Conservation (phyloP, 805 yeast species). For the Teunomyces pallodes region DNA sequence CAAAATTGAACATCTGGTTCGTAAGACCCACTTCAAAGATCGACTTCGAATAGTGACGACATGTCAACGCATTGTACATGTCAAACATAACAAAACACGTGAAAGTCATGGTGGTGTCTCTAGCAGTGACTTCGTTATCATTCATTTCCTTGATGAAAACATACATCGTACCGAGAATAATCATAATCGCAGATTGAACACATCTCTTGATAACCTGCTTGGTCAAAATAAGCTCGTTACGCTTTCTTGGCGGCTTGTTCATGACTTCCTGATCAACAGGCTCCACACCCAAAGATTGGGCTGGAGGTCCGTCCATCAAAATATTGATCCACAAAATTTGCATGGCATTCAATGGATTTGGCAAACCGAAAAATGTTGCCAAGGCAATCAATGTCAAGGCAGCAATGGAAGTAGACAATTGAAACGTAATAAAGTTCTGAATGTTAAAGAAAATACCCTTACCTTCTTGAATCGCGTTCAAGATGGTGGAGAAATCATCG, state of each 20-base stretch:
- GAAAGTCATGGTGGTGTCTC: slow-evolving; percentile 99
- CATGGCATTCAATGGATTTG: slow-evolving; percentile 96
- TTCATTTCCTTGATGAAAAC: slow-evolving; percentile 86
- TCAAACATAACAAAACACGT: slow-evolving; percentile 95
- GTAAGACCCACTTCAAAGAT: slow-evolving; percentile 76
- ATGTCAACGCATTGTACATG: slow-evolving; percentile 93
- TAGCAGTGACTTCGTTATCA: slow-evolving; percentile 76
- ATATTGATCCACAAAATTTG: slow-evolving; percentile 97
- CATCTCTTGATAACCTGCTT: slow-evolving; percentile 65
- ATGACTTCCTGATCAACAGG: slow-evolving; percentile 95
- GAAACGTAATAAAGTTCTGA: slow-evolving; percentile 92
- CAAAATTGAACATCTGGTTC: slow-evolving; percentile 89
- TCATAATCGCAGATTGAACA: slow-evolving; percentile 70
- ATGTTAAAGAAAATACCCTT: slow-evolving; percentile 95
- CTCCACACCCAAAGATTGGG: slow-evolving; percentile 95
- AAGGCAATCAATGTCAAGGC: slow-evolving; percentile 87
- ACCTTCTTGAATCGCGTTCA: slow-evolving; percentile 82
- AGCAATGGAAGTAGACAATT: slow-evolving; percentile 92
- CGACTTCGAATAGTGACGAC: slow-evolving; percentile 85
- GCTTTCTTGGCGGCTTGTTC: slow-evolving; percentile 92
- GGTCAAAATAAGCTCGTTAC: slow-evolving; percentile 83
- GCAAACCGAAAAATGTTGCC: slow-evolving; percentile 81
- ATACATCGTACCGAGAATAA: slow-evolving; percentile 81
- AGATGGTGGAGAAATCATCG: slow-evolving; percentile 92
- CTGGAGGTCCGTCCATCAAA: slow-evolving; percentile 99